Base-by-base conservation (phyloP, 176 grass and related monocot species). In the Zoysia pacifica region DNA sequence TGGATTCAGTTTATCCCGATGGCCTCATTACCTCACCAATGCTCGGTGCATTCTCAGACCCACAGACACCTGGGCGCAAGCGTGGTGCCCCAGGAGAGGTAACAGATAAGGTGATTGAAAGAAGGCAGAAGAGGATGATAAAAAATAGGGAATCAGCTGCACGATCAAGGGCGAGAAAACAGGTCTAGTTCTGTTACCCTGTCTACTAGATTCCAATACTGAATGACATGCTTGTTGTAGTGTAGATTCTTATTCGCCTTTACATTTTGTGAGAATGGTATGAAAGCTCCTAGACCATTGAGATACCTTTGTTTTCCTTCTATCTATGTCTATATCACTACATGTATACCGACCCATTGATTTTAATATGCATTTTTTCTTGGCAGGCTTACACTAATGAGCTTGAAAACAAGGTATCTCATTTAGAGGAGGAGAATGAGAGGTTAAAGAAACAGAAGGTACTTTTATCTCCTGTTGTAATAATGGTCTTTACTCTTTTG, bases 71-170 rank as follows among this genome's bases (percentile, higher is more conserved):
- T 78, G 67, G 87, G n/a, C 73, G 67, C 73, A 89, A 89, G 67
- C 73, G 83, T 47, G 61, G 67, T 46, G 51, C 74, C 58, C 81
- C 83, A 43, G 90, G 79, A 14, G 88, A 83, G 40, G 48, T 87
- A 56, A 51, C n/a, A 9, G 73, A 98, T 84, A 98, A 98, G 76
- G 59, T 83, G 35, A 67, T 89, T 77, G 96, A 98, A 75, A 91
- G 92, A 85, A 91, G 96, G 53, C 96, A 95, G 52, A 98, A 95
- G 83, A 93, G 96, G 90, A 98, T 98, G 96, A 98, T 98, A 14
- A 98, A 98, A 71, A 98, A 98, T 65, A 91, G 96, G 63, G 96
- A 98, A 83, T 98, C 96, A 39, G 96, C 96, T 83, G 96, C 96
- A 46, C 79, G 96, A 12, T 98, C 96, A 69, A 98, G 96, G 81